Conservation (phyloP, 139 green algal genomes). For the Klebsormidium nitens region DNA sequence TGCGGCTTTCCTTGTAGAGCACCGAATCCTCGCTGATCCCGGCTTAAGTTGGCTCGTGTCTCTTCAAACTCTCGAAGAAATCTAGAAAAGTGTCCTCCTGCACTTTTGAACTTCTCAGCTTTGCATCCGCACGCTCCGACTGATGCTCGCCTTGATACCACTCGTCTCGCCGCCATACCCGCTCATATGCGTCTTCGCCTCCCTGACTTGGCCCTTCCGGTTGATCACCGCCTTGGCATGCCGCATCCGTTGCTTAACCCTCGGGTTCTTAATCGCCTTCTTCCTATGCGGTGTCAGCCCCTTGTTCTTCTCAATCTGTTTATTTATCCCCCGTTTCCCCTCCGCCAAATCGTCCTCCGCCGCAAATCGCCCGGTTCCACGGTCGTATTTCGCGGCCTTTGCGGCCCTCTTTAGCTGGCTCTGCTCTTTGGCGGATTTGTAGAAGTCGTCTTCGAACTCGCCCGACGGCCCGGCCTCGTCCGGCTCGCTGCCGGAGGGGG, state of each 20-base stretch:
- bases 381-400: conserved; percentile 35
- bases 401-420: not conserved
- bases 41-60: too few relatives aligned
- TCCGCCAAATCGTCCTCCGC: conserved; percentile 28
- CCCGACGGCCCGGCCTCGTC: conserved; percentile 49
- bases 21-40: too few relatives aligned
- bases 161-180: conserved; percentile 89
- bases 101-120: conserved; percentile 6
- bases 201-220: conserved; percentile 82
- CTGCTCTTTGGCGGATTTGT: conserved; percentile 46
- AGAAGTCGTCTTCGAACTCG: conserved; percentile 67
- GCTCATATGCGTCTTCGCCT: conserved; percentile 36
- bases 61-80: too few relatives aligned
- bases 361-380: conserved; percentile 34
- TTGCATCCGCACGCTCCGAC: conserved; percentile 12
- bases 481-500: not conserved
- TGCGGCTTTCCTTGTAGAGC: too few relatives aligned
- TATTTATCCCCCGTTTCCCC: not conserved
- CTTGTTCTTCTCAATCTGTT: conserved; percentile 86
- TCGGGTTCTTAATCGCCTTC: conserved; percentile 91
- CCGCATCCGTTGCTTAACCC: conserved; percentile 57
- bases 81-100: too few relatives aligned
- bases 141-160: conserved; percentile 80
- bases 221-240: conserved; percentile 63
- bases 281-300: conserved; percentile 90